Conservation (phyloP, 352 stramenopile species). For the Pythium aquatile region DNA sequence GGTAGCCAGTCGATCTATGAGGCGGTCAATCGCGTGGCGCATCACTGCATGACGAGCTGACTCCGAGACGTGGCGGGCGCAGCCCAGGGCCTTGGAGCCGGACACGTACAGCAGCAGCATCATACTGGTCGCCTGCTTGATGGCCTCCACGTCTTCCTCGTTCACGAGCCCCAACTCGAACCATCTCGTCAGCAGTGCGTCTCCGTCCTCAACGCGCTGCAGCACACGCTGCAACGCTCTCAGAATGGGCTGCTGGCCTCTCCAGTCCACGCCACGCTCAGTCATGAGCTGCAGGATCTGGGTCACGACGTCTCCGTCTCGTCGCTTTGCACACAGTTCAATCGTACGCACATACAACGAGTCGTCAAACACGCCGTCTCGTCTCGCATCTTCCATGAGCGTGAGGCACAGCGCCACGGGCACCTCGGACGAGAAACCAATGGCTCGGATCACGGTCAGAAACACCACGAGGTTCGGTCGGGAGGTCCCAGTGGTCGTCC, state of each 20-base stretch:
- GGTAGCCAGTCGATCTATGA: slow-evolving; percentile 48
- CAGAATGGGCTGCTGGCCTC: slow-evolving; percentile 28
- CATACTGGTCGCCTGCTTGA: slow-evolving; percentile 25
- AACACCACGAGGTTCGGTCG: slow-evolving; percentile 74
- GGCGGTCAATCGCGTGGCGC: slow-evolving; percentile 59
- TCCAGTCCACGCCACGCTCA: slow-evolving; percentile 15
- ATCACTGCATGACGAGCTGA: slow-evolving; percentile 67
- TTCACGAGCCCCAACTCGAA: slow-evolving; percentile 3
- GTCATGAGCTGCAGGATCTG: slow-evolving; percentile 29
- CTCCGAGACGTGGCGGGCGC: slow-evolving; percentile 51
- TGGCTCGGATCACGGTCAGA: slow-evolving; percentile 58
- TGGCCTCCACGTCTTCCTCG: slow-evolving; percentile 35
- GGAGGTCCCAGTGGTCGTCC: slow-evolving; percentile 32
- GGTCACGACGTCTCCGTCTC: slow-evolving; percentile 31
- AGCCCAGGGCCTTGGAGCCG: slow-evolving; percentile 27
- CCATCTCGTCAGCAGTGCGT: slow-evolving; percentile 40
- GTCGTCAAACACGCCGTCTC: slow-evolving; percentile 55
- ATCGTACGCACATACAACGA: slow-evolving; percentile 59
- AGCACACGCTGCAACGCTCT: slow-evolving; percentile 40
- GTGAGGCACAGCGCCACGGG: slow-evolving; percentile 31
- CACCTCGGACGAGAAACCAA: slow-evolving; percentile 44
- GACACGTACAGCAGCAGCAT: slow-evolving; percentile 18
- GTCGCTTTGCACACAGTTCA: slow-evolving; percentile 50
- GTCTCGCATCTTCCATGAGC: slow-evolving; percentile 45
- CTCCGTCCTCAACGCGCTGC: slow-evolving; percentile 33